phyloP scores from a whole-genome alignment of 805 yeast genomes.

The Pichia cabralensis region DNA sequence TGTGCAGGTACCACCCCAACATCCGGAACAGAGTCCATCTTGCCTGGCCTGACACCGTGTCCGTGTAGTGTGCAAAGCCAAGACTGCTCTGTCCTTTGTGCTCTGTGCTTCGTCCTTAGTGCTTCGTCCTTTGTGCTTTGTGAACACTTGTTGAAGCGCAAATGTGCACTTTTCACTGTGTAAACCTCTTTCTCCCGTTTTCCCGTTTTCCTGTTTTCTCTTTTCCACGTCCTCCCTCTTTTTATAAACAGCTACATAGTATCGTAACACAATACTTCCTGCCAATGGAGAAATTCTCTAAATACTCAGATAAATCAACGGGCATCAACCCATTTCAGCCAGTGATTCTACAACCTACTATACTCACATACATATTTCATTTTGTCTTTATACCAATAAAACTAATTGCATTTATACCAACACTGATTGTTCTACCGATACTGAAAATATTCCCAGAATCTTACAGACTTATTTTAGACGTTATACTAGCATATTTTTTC shows the following conservation, averaged over 20 bases:
- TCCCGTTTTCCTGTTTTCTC: too few species aligned
- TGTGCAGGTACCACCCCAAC: constrained; percentile 24
- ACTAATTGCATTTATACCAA: constrained; percentile 15
- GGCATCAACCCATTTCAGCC: constrained; percentile 92
- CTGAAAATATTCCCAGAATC: constrained; percentile 10
- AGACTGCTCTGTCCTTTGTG: too few species aligned
- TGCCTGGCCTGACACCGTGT: too few species aligned
- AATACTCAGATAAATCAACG: constrained; percentile 83
- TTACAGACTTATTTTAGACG: constrained; percentile 9
- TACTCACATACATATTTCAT: constrained; percentile 4
- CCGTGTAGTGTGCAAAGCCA: too few species aligned
- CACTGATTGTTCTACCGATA: constrained; percentile 15
- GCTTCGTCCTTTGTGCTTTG: too few species aligned
- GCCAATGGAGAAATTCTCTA: constrained; percentile 71
- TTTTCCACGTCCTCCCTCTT: too few species aligned
- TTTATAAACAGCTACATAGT: neutral
- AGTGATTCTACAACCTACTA: constrained; percentile 17
- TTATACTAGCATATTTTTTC: constrained; percentile 27
- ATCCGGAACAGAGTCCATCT: constrained; percentile 21
- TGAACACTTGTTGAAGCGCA: too few species aligned
- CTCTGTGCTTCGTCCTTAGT: too few species aligned
- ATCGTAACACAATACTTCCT: neutral
- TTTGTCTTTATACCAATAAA: constrained; percentile 7
- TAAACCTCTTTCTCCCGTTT: too few species aligned
- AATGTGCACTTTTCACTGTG: too few species aligned